phyloP scores from a whole-genome alignment of 108 stramenopile species.

The Cyclotella cryptica region DNA sequence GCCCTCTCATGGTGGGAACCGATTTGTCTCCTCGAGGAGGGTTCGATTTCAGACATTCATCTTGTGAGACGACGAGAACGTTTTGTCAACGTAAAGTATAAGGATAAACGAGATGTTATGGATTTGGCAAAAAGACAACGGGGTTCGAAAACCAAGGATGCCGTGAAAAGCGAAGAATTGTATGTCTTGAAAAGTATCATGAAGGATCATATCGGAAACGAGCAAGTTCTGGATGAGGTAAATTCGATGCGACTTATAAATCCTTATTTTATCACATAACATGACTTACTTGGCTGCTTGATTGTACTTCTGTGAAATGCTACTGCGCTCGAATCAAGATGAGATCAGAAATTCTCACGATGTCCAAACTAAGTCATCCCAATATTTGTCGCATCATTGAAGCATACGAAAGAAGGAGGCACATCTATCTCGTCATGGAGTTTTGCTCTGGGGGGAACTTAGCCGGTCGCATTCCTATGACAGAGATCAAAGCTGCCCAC shows the following conservation, averaged over 20 bases:
- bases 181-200: constrained; percentile 40
- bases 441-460: constrained; percentile 4
- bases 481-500: background rate
- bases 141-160: background rate
- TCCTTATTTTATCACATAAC: too few species aligned
- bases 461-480: background rate
- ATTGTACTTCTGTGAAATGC: too few species aligned
- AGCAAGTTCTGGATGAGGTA: constrained; percentile 33
- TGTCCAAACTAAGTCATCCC: constrained; percentile 42
- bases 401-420: constrained; percentile 41
- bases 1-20: constrained; percentile 8
- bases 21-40: background rate
- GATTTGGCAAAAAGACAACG: background rate
- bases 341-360: constrained; percentile 38
- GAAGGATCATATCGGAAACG: constrained; percentile 34
- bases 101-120: background rate
- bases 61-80: constrained; percentile 3
- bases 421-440: constrained; percentile 39
- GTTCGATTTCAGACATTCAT: constrained; percentile 8
- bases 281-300: too few species aligned
- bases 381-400: constrained; percentile 36
- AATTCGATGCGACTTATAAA: too few species aligned
- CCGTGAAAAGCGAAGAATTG: constrained; percentile 13
- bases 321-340: background rate
- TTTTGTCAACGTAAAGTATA: background rate